Evolutionary conservation across 306 rosid genomes (phyloP).

Genomic region (Cucumis sativus): Cucumber_9930_V3 NC_026659.2:14272501-14273000

Average conservation of each 20-base stretch:
- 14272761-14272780: conserved; percentile 57
- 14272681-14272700: conserved; percentile 41
- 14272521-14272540: conserved; percentile 53
- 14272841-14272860: conserved; percentile 61
- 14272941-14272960: conserved; percentile 54
- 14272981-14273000: conserved; percentile 75
- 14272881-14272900: conserved; percentile 47
- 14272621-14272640: conserved; percentile 42
- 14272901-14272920: conserved; percentile 41
- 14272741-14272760: conserved; percentile 49
- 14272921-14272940: conserved; percentile 50
- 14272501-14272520: conserved; percentile 43
- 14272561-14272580: conserved; percentile 74
- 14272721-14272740: conserved; percentile 53
- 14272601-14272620: conserved; percentile 54
- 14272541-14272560: conserved; percentile 75
- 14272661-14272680: conserved; percentile 55
- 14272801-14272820: conserved; percentile 38
- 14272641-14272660: conserved; percentile 41
- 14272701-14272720: conserved; percentile 40
- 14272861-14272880: conserved; percentile 75
- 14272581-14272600: conserved; percentile 40
- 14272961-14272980: conserved; percentile 52
- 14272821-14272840: conserved; percentile 50
- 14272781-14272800: conserved; percentile 89